Evolutionary conservation across 352 stramenopile genomes (phyloP).

Genomic region (Pythium plurisporium): DNA sequence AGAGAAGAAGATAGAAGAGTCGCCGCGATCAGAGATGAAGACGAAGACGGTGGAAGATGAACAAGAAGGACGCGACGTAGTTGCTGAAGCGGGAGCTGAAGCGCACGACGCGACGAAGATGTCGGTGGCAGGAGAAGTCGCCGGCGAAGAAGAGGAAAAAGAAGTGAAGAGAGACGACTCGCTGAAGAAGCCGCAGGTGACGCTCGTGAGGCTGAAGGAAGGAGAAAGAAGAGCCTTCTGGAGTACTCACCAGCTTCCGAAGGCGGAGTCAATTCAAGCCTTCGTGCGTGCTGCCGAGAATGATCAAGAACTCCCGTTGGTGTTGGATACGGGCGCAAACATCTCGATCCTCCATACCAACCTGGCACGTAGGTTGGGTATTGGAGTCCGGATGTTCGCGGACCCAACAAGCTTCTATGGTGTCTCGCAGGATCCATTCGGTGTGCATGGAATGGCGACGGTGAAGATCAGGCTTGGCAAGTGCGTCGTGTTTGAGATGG

Average conservation of each 20-base stretch:
- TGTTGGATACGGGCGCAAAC: slow-evolving; percentile 21
- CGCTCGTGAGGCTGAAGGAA: neutral
- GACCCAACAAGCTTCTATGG: slow-evolving; percentile 11
- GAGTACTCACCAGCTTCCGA: slow-evolving; percentile 1
- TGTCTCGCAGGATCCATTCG: slow-evolving; percentile 7
- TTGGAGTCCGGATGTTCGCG: slow-evolving; percentile 14
- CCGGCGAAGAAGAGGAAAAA: slow-evolving; percentile 4
- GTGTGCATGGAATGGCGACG: neutral
- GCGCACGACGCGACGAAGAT: neutral
- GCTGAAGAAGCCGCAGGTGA: slow-evolving; percentile 4
- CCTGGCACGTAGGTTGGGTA: slow-evolving; percentile 13
- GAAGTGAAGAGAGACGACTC: slow-evolving; percentile 7
- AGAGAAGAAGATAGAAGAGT: neutral
- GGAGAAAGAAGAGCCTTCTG: slow-evolving; percentile 6
- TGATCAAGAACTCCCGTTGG: slow-evolving; percentile 4
- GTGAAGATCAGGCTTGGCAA: slow-evolving; percentile 13
- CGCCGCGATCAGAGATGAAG: neutral
- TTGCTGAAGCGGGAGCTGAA: neutral
- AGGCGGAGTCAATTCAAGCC: slow-evolving; percentile 2
- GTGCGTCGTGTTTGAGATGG: slow-evolving; percentile 14
- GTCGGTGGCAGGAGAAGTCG: neutral
- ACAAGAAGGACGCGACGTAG: neutral
- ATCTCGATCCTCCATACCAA: slow-evolving; percentile 14
- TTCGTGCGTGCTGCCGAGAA: slow-evolving; percentile 9
- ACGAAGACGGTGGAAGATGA: neutral